phyloP scores from a whole-genome alignment of 1,139 yeast genomes.

The Taiozyma sp. region DNA sequence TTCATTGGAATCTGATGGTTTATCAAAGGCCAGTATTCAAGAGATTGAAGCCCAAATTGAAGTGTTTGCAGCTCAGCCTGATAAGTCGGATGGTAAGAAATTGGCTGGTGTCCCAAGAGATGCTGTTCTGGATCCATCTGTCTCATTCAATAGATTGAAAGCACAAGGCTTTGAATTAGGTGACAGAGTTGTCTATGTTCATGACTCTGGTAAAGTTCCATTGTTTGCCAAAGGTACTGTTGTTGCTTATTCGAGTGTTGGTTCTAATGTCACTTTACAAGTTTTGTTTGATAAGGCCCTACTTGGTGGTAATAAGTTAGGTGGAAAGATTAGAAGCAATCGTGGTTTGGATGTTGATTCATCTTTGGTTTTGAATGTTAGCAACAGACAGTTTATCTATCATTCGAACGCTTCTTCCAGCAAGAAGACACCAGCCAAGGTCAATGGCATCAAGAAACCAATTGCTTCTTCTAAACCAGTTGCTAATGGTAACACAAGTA shows the following conservation, averaged over 20 bases:
- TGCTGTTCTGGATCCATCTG: constrained; percentile 74
- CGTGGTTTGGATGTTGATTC: constrained; percentile 86
- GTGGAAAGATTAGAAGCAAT: constrained; percentile 68
- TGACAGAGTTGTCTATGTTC: constrained; percentile 82
- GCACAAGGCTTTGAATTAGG: constrained; percentile 80
- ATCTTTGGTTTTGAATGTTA: constrained; percentile 71
- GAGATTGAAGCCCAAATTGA: constrained; percentile 65
- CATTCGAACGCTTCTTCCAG: constrained; percentile 63
- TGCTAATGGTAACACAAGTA: constrained; percentile 6
- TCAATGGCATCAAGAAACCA: constrained; percentile 10
- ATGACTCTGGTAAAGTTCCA: constrained; percentile 88
- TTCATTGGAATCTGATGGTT: constrained; percentile 72
- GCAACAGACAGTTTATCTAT: constrained; percentile 67
- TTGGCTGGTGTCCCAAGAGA: constrained; percentile 80
- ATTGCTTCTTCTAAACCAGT: background rate
- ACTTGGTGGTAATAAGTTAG: constrained; percentile 75
- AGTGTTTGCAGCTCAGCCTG: constrained; percentile 38
- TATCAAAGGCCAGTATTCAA: constrained; percentile 59
- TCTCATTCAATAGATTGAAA: constrained; percentile 66
- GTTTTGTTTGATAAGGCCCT: constrained; percentile 81
- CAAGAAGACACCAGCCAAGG: constrained; percentile 29
- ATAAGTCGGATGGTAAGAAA: constrained; percentile 44
- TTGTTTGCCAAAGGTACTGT: constrained; percentile 87
- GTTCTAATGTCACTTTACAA: constrained; percentile 47
- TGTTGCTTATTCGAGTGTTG: constrained; percentile 66